These are phyloP conservation scores for Neophaeococcomyces aloes DNA, from an alignment of 2,329 filamentous ascomycete species.

Conservation along the genomic window DNA sequence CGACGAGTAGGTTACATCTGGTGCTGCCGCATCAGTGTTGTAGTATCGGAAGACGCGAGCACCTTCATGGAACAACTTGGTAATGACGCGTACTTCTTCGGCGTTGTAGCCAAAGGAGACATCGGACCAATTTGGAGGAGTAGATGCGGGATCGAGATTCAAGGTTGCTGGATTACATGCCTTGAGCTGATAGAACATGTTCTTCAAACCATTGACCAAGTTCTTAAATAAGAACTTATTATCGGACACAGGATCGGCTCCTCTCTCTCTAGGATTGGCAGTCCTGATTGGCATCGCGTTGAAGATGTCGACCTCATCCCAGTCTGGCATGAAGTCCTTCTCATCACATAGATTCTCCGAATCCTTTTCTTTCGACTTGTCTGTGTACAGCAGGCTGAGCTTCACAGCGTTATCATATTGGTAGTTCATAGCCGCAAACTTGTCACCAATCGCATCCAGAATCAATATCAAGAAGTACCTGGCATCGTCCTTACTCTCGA, in stretches of 20 bases:
- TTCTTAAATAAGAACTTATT: slow-evolving; percentile 99
- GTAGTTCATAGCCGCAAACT: slow-evolving; percentile 95
- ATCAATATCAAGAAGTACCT: slow-evolving; percentile 96
- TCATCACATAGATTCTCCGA: slow-evolving; percentile 77
- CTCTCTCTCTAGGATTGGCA: slow-evolving; percentile 78
- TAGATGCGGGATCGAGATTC: slow-evolving; percentile 63
- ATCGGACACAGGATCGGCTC: slow-evolving; percentile 80
- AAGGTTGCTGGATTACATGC: slow-evolving; percentile 66
- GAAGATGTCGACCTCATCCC: slow-evolving; percentile 98
- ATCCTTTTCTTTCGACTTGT: slow-evolving; percentile 52
- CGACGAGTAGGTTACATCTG: slow-evolving; percentile 64
- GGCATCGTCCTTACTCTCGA: slow-evolving; percentile 86
- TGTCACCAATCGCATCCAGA: slow-evolving; percentile 92
- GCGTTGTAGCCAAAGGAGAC: slow-evolving; percentile 94
- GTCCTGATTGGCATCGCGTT: slow-evolving; percentile 93
- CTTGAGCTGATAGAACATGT: slow-evolving; percentile 89
- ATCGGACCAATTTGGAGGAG: slow-evolving; percentile 85
- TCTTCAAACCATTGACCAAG: slow-evolving; percentile 87
- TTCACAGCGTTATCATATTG: slow-evolving; percentile 94
- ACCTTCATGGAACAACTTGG: slow-evolving; percentile 94
- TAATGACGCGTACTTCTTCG: slow-evolving; percentile 91
- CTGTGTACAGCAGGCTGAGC: slow-evolving; percentile 65
- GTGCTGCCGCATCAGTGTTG: slow-evolving; percentile 67
- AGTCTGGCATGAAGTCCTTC: slow-evolving; percentile 70
- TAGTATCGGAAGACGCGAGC: slow-evolving; percentile 97